These are phyloP conservation scores for Schizopora paradoxa DNA, from an alignment of 1,284 basidiomycete species.

Conservation along the genomic window DNA sequence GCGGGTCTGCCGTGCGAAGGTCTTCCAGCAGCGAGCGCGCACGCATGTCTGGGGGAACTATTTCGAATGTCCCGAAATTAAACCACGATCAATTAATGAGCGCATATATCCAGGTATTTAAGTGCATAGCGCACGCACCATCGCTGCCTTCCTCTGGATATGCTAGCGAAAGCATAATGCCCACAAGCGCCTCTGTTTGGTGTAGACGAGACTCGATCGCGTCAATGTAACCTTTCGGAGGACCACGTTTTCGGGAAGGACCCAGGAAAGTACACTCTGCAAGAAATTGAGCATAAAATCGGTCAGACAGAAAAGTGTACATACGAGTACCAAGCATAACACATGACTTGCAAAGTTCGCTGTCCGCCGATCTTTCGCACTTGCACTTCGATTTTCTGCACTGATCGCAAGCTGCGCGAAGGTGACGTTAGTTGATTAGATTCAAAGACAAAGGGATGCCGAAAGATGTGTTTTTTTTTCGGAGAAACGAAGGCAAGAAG, in stretches of 20 bases:
- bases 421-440: neutral
- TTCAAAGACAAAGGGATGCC: too few species aligned
- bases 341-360: constrained; percentile 27
- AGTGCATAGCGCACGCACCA: constrained; percentile 1
- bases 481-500: too few species aligned
- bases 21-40: constrained; percentile 56
- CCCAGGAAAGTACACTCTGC: constrained; percentile 77
- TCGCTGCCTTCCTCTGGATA: constrained; percentile 8
- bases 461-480: too few species aligned
- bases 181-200: constrained; percentile 80
- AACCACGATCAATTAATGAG: neutral
- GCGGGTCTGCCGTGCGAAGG: constrained; percentile 53
- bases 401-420: constrained; percentile 25
- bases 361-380: constrained; percentile 28
- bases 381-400: constrained; percentile 35
- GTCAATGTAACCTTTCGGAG: constrained; percentile 87
- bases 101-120: neutral
- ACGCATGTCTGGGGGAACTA: constrained; percentile 42
- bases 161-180: constrained; percentile 56
- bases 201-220: constrained; percentile 84
- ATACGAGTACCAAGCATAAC: constrained; percentile 23
- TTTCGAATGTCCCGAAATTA: constrained; percentile 3
- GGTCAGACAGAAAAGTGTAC: constrained; percentile 5
- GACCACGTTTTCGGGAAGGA: constrained; percentile 75
- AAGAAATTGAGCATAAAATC: neutral